Percentiles rank a stretch among this genome's conserved stretches.
These are phyloP conservation scores for Syzygium jambos DNA, from an alignment of 345 rosid species.

Conservation along the genomic window DNA sequence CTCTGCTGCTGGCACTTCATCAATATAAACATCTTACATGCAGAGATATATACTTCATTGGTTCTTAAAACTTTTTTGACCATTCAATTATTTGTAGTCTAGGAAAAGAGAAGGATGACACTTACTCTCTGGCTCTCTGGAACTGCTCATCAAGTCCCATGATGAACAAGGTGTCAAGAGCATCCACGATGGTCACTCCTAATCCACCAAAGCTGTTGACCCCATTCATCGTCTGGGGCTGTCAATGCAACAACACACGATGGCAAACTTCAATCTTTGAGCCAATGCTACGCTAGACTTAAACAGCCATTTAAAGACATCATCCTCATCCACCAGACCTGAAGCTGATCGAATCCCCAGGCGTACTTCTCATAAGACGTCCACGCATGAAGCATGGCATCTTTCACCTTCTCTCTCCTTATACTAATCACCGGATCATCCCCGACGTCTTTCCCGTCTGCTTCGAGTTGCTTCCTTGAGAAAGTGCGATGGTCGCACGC, in stretches of 20 bases:
- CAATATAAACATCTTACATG: neutral
- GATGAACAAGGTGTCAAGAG: constrained; percentile 37
- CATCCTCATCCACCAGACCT: constrained; percentile 8
- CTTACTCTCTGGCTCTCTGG: constrained; percentile 34
- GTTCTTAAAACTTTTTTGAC: neutral
- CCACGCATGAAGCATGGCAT: constrained; percentile 49
- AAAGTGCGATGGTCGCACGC: neutral
- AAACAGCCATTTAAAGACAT: neutral
- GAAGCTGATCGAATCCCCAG: constrained; percentile 47
- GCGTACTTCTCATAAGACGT: constrained; percentile 42
- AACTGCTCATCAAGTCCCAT: constrained; percentile 40
- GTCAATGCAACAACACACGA: neutral
- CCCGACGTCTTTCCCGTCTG: neutral
- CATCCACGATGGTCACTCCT: constrained; percentile 33
- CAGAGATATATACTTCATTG: neutral
- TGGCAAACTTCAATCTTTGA: neutral
- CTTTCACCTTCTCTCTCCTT: constrained; percentile 34
- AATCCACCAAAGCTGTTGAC: constrained; percentile 41
- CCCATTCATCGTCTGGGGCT: constrained; percentile 38
- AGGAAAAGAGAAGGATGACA: neutral
- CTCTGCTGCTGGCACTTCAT: neutral
- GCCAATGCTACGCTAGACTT: neutral
- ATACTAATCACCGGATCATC: constrained; percentile 15
- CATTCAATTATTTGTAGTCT: neutral
- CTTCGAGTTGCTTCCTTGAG: neutral